Evolutionary conservation across 2,329 filamentous ascomycete species (phyloP).

Genomic region (Pseudophaeomoniella oleicola): DNA sequence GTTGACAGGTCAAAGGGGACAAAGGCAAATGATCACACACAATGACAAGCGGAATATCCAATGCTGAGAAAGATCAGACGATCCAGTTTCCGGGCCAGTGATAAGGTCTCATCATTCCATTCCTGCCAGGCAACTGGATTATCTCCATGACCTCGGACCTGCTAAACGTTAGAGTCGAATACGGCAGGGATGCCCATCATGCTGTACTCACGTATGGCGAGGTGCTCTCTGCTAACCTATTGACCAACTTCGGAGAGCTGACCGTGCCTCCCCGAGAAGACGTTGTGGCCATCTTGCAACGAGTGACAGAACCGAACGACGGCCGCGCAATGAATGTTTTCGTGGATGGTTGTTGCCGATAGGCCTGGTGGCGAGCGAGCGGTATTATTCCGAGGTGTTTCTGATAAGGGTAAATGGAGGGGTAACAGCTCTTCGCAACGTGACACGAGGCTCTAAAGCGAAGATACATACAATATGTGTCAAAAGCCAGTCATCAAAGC

Average conservation of each 20-base stretch:
- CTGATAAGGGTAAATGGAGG: too few relatives aligned
- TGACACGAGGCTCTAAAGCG: too few relatives aligned
- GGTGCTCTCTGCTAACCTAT: slow-evolving; percentile 45
- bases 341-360: too few relatives aligned
- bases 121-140: slow-evolving; percentile 89
- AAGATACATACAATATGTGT: too few relatives aligned
- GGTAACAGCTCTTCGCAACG: too few relatives aligned
- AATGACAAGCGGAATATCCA: slow-evolving; percentile 90
- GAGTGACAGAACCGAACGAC: too few relatives aligned
- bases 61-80: slow-evolving; percentile 87
- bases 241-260: slow-evolving; percentile 26
- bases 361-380: too few relatives aligned
- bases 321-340: too few relatives aligned
- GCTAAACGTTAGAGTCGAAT: slow-evolving; percentile 2
- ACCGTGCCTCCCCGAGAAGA: slow-evolving; percentile 3
- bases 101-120: slow-evolving; percentile 63
- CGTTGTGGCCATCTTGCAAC: neutral
- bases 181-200: neutral
- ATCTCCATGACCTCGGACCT: slow-evolving; percentile 58
- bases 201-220: slow-evolving; percentile 47
- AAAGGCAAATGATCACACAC: slow-evolving; percentile 36
- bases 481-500: too few relatives aligned
- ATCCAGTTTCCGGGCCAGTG: slow-evolving; percentile 65
- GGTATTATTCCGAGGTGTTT: too few relatives aligned
- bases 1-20: neutral